Evolutionary conservation across 768 basidiomycete genomes (phyloP).

Genomic region (Paxillus ammoniavirescens): DNA sequence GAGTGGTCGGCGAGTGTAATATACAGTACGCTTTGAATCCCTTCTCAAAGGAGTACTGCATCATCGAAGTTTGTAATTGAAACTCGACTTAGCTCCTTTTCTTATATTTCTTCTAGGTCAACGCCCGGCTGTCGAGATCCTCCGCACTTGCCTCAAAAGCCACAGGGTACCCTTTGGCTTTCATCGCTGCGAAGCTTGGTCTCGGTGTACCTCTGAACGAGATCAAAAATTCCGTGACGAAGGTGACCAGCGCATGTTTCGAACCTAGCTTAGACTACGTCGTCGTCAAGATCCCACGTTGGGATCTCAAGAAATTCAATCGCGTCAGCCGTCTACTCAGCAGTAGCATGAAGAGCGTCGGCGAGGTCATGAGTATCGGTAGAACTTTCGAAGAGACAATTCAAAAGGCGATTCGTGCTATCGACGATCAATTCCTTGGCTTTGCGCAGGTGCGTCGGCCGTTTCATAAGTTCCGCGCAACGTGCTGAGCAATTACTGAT

Average conservation of each 20-base stretch:
- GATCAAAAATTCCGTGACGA: constrained; percentile 97
- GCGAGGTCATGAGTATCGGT: constrained; percentile 99
- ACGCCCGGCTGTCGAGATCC: constrained; percentile 97
- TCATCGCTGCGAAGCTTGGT: constrained; percentile 97
- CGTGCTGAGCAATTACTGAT: background rate
- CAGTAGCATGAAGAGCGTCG: constrained; percentile 98
- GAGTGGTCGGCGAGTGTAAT: constrained; percentile 97
- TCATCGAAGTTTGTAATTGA: constrained; percentile 73
- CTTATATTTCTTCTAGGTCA: constrained; percentile 49
- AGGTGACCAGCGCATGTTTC: constrained; percentile 95
- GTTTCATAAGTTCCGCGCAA: background rate
- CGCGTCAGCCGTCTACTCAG: constrained; percentile 89
- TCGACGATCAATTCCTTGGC: constrained; percentile 92
- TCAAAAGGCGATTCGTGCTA: constrained; percentile 95
- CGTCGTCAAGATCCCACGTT: constrained; percentile 98
- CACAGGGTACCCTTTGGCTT: constrained; percentile 96
- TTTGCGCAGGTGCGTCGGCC: constrained; percentile 70
- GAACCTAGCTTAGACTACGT: constrained; percentile 97
- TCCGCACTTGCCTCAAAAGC: constrained; percentile 98
- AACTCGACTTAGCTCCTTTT: background rate
- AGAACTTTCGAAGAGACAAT: constrained; percentile 98
- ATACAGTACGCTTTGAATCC: constrained; percentile 99
- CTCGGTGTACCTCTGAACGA: constrained; percentile 96
- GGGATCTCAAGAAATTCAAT: constrained; percentile 98
- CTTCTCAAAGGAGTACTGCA: constrained; percentile 93